Conservation (phyloP, 805 yeast species). For the Nakazawaea pomicola region DNA sequence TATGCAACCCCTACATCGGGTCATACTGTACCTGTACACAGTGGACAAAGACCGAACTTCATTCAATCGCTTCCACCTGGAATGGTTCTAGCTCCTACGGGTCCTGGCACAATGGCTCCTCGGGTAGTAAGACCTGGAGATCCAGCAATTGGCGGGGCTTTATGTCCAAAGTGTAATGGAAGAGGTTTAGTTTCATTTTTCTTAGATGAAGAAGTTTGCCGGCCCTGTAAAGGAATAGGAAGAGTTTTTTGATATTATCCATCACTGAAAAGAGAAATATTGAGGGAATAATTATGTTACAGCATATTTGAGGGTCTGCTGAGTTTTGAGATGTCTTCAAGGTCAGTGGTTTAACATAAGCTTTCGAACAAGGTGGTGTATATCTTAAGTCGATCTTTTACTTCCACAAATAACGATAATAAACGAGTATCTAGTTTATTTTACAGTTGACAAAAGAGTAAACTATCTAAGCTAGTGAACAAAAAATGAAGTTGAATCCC, state of each 20-base stretch:
- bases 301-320: not conserved
- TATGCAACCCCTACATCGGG: conserved; percentile 13
- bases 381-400: no score
- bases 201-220: conserved; percentile 58
- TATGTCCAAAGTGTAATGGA: conserved; percentile 74
- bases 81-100: conserved; percentile 17
- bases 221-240: conserved; percentile 65
- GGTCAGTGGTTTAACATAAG: no score
- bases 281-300: no score
- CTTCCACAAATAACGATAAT: no score
- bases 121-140: conserved; percentile 68
- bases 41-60: conserved; percentile 18
- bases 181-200: conserved; percentile 51
- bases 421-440: not conserved
- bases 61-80: conserved; percentile 17
- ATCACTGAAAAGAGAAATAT: no score
- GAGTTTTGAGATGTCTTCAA: no score
- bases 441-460: not conserved
- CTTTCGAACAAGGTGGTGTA: no score
- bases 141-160: conserved; percentile 65
- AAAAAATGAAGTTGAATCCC: conserved; percentile 10
- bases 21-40: conserved; percentile 17
- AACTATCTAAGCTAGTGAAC: not conserved
- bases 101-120: no score
- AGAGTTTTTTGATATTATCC: conserved; percentile 30